These are phyloP conservation scores for Suillus subalutaceus DNA, from an alignment of 768 basidiomycete species.

Conservation along the genomic window DNA sequence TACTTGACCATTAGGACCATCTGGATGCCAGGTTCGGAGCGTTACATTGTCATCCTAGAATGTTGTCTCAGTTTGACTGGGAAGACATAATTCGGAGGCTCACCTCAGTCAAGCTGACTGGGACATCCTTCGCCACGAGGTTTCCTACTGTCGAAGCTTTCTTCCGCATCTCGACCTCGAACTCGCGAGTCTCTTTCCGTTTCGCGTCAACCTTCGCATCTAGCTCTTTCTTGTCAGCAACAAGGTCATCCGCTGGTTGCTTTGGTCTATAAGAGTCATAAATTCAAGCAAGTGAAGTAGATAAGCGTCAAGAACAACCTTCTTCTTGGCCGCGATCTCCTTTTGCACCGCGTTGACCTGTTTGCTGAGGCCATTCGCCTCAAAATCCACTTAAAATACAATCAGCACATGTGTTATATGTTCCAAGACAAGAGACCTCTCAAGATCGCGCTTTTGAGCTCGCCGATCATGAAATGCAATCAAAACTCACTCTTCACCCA, in stretches of 20 bases:
- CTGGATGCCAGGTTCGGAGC: constrained; percentile 84
- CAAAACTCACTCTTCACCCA: constrained; percentile 88
- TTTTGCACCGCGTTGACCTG: constrained; percentile 92
- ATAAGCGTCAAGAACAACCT: constrained; percentile 48
- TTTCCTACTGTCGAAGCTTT: constrained; percentile 89
- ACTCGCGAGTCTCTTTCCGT: constrained; percentile 76
- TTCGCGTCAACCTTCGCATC: constrained; percentile 80
- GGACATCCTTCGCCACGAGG: constrained; percentile 85
- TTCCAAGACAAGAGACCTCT: not conserved
- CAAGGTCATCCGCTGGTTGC: constrained; percentile 86
- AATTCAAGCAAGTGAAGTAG: not conserved
- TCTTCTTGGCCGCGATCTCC: constrained; percentile 92
- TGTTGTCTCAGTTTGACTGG: not conserved
- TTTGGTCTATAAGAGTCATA: constrained; percentile 65
- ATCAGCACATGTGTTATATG: constrained; percentile 6
- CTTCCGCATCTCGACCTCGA: constrained; percentile 75
- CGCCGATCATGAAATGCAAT: constrained; percentile 11
- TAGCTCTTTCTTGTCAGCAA: constrained; percentile 81
- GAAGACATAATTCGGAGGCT: constrained; percentile 19
- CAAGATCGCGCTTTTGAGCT: constrained; percentile 6
- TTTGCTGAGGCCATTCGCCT: constrained; percentile 75
- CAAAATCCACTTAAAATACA: constrained; percentile 73
- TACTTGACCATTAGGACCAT: constrained; percentile 71
- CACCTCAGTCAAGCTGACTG: constrained; percentile 89
- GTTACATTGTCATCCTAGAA: constrained; percentile 87